phyloP scores from a whole-genome alignment of 2,329 filamentous ascomycete genomes.

The Ascochyta clinopodiicola region DNA sequence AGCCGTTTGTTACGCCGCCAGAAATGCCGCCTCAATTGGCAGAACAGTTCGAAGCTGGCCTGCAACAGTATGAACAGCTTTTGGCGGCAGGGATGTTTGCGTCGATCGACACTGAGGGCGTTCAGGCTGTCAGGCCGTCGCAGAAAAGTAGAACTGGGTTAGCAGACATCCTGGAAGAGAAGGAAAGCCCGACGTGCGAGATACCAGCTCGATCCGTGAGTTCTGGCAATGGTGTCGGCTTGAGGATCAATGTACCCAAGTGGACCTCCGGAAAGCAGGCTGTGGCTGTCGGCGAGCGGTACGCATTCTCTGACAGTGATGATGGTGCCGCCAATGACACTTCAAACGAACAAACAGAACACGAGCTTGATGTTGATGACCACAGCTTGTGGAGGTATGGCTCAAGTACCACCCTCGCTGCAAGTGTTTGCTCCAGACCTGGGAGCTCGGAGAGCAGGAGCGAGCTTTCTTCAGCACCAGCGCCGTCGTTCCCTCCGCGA shows the following conservation, averaged over 20 bases:
- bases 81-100: not conserved
- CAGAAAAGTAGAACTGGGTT: not conserved
- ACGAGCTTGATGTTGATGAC: not conserved
- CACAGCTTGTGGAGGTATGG: not conserved
- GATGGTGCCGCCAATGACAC: not conserved
- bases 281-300: not conserved
- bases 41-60: constrained; percentile 1
- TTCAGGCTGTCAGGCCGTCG: not conserved
- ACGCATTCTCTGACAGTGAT: not conserved
- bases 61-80: not conserved
- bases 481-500: not conserved
- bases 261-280: not conserved
- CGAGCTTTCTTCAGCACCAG: not conserved
- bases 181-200: not conserved
- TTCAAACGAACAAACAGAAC: not conserved
- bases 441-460: not conserved
- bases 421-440: not conserved
- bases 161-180: constrained; percentile 7
- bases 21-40: not conserved
- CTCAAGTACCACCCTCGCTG: not conserved
- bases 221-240: not conserved
- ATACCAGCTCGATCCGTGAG: not conserved
- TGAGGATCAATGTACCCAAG: not conserved
- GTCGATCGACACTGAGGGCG: not conserved
- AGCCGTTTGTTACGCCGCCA: constrained; percentile 16